Percentiles rank a stretch among this genome's conserved stretches.
Evolutionary conservation across 345 rosid species (phyloP).

Genomic region (Citrus cavaleriei): DNA sequence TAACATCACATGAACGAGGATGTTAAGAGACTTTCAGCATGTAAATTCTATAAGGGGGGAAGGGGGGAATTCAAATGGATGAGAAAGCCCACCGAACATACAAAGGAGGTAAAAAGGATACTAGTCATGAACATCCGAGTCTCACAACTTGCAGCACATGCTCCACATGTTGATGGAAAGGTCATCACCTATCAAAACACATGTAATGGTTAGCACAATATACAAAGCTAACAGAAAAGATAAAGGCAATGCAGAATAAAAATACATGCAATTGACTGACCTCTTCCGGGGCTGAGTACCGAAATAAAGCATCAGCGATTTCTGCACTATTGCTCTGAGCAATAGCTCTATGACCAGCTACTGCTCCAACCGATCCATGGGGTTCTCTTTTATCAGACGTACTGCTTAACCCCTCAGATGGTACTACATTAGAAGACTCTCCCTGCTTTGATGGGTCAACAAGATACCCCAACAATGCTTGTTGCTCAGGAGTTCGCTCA

Average conservation of each 20-base stretch:
- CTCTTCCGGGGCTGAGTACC: constrained; percentile 90
- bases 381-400: constrained; percentile 35
- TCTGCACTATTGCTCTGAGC: constrained; percentile 84
- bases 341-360: constrained; percentile 78
- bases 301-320: constrained; percentile 70
- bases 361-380: constrained; percentile 86
- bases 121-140: constrained; percentile 63
- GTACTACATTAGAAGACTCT: constrained; percentile 32
- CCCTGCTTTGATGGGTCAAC: constrained; percentile 47
- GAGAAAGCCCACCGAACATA: background rate
- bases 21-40: background rate
- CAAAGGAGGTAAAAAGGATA: constrained; percentile 36
- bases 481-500: constrained; percentile 86
- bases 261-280: constrained; percentile 27
- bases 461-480: constrained; percentile 66
- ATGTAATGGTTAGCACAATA: background rate
- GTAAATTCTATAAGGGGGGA: background rate
- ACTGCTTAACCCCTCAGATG: constrained; percentile 27
- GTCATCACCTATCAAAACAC: constrained; percentile 48
- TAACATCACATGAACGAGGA: background rate
- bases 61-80: background rate
- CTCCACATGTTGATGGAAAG: constrained; percentile 58
- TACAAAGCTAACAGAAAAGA: background rate
- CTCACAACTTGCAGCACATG: constrained; percentile 44
- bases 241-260: background rate